Evolutionary conservation across 495 filamentous ascomycete species (phyloP).

Genomic region (Podospora didyma): DNA sequence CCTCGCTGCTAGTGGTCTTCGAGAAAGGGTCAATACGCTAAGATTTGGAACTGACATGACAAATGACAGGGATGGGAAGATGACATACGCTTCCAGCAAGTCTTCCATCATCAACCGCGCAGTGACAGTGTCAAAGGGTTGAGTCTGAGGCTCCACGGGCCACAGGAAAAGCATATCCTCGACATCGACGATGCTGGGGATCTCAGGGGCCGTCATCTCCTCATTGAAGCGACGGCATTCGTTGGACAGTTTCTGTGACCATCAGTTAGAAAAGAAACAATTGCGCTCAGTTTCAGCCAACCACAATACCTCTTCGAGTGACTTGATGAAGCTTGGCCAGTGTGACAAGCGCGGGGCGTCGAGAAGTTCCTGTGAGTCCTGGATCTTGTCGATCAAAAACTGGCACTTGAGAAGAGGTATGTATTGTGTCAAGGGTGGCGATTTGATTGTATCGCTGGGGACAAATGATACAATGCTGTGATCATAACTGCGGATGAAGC

Average conservation of each 20-base stretch:
- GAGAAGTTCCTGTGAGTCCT: background rate
- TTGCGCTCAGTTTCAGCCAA: background rate
- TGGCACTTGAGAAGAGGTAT: conserved; percentile 2
- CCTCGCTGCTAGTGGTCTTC: background rate
- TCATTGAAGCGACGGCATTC: conserved; percentile 1
- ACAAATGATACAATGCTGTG: background rate
- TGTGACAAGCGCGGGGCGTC: background rate
- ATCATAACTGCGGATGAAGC: background rate
- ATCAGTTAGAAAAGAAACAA: background rate
- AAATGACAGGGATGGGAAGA: background rate
- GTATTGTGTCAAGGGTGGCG: conserved; percentile 1
- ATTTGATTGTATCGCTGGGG: background rate
- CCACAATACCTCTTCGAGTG: background rate
- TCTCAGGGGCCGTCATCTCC: background rate
- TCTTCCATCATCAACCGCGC: background rate
- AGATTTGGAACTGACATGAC: background rate
- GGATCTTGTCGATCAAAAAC: conserved; percentile 9
- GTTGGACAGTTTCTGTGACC: background rate
- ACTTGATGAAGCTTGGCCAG: conserved; percentile 6
- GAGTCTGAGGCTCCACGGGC: background rate
- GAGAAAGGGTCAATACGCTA: background rate
- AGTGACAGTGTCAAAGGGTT: background rate
- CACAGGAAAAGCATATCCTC: background rate
- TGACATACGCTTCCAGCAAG: background rate
- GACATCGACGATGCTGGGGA: background rate